These are phyloP conservation scores for Solanum acaule DNA, from an alignment of 257 asterid species.

Conservation along the genomic window DNA sequence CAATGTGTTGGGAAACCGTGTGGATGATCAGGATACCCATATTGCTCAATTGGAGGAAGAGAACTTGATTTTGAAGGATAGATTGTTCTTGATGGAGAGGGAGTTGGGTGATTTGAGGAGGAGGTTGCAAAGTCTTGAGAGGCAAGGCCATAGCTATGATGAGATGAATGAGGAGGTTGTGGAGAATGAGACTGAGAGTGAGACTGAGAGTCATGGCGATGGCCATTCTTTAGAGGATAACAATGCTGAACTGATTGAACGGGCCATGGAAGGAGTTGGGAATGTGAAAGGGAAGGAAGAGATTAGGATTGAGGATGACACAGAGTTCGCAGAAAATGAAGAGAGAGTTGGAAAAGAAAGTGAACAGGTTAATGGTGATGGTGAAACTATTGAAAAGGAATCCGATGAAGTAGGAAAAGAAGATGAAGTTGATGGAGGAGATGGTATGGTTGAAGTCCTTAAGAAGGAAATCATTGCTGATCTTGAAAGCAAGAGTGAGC, in stretches of 20 bases:
- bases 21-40: slow-evolving; percentile 74
- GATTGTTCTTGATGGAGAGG: slow-evolving; percentile 73
- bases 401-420: not conserved
- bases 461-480: not conserved
- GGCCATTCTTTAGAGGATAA: slow-evolving; percentile 41
- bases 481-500: not conserved
- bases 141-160: slow-evolving; percentile 28
- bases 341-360: not conserved
- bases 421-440: not conserved
- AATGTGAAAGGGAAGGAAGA: slow-evolving; percentile 10
- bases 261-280: slow-evolving; percentile 9
- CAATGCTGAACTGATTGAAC: slow-evolving; percentile 35
- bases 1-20: slow-evolving; percentile 62
- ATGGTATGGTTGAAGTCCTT: not conserved
- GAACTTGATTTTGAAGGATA: slow-evolving; percentile 65
- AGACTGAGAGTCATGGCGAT: slow-evolving; percentile 48
- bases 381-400: not conserved
- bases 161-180: slow-evolving; percentile 46
- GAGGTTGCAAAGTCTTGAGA: slow-evolving; percentile 57
- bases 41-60: slow-evolving; percentile 78
- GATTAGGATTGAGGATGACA: not conserved
- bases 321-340: not conserved
- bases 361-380: not conserved
- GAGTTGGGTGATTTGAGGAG: slow-evolving; percentile 63
- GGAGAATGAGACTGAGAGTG: slow-evolving; percentile 54